Base-by-base conservation (phyloP, 2,329 filamentous ascomycete species). In the Ophiosphaerella narmari region DNA sequence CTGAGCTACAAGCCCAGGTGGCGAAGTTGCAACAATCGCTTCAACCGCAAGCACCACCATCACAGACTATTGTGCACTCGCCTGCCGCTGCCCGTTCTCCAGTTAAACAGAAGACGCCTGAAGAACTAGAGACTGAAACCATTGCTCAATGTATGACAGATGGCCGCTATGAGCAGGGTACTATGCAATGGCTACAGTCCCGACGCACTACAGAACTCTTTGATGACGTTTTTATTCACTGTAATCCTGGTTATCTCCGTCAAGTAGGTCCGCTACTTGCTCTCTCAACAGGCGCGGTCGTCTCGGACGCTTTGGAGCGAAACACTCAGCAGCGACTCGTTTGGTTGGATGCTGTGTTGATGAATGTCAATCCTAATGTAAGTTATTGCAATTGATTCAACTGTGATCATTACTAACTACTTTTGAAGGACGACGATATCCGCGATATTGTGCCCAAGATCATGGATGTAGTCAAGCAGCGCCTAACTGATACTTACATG, bases 131-230 rank as follows among this genome's bases (percentile, higher is more conserved):
- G 62, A 79, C 87, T 18, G 78, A 82, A 14, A 75, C 79, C 21
- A 86, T 93, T 50, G 84, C 85, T 42, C 73, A 78, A 41, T 75
- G 85, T 37, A 85, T 94, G 74, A 77, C 80, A 32, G 78, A 82
- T 26, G 83, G 82, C 18, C 66, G 75, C 32, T 78, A 70, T 46
- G 76, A 79, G 56, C 71, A 75, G 31, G 78, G 75, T 39, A 79
- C 78, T 2, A 77, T 79, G 60, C 60, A 77, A 77, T 87, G 85
- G 85, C 75, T 87, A 40, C 83, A 86, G 74, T 87, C 84, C 5
- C 67, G 73, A 29, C 80, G 81, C 47, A 82, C 85, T 57, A 75
- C 77, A 13, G 78, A 82, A 39, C 74, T 87, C n/a, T 87, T 86
- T 63, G 82, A 86, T 66, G 77, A 79, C 24, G 75, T 86, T 43